Base-by-base conservation (phyloP, 768 basidiomycete genomes). In the Lepiota venenata region DNA sequence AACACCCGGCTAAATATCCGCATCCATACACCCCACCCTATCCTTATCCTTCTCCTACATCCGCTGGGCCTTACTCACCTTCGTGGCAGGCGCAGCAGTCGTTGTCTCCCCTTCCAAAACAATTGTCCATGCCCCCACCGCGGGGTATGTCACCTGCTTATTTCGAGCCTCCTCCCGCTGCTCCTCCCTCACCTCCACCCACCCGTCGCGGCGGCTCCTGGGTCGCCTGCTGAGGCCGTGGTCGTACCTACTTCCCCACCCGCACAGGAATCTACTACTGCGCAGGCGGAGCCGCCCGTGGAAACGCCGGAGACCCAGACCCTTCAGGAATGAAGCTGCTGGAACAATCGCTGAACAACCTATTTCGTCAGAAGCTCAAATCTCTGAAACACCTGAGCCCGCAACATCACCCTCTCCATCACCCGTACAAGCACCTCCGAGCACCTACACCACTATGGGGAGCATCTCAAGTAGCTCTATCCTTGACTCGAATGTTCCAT, bases 61-160 rank as follows among this genome's bases (percentile, higher is more conserved):
- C 67, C 8, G 48, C 59, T 12, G 63, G 67, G 25, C 61, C 69
- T 40, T 69, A 68, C 52, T 63, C 73, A n/a, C 65, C 77, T 20
- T 66, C 74, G 21, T 82, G 79, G 80, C 71, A 74, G 38, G 57
- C 69, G 18, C 67, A 65, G 37, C 64, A 60, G 46, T 57, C 54
- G 18, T 55, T 39, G 56, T 85, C 84, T 0, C 82, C 83, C 1
- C 61, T 84, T 21, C 85, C 85, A 55, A 85, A 85, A 69, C 85
- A 85, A 55, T 72, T 84, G 1, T 77, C 80, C 8, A 81, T 81
- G 73, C 74, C 77, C 32, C 66, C 69, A 7, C 66, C 46, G 36
- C 15, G 47, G 11, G 58, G 52, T 46, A 18, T 52, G 9, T 27
- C 44, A 15, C 47, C 47, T n/a, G 58, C 51, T 20, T 37, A 37